Base-by-base conservation (phyloP, 257 asterid species). In the Thymus mandschuricus region DNA sequence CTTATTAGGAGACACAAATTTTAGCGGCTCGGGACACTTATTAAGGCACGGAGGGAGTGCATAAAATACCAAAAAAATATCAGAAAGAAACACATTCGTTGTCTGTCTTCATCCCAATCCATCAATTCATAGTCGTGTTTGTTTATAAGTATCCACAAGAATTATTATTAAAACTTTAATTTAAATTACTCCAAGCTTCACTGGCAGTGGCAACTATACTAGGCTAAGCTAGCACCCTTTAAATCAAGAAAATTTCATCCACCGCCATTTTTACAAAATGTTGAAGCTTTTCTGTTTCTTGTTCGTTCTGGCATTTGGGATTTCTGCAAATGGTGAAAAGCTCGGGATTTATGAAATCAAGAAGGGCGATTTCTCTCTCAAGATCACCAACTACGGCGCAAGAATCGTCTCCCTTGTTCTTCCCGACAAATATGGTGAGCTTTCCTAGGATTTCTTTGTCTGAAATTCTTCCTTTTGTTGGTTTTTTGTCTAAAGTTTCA, bases 301-400 rank as follows among this genome's bases (percentile, higher is more conserved):
- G 29, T 71, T 81, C 34, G 30, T 75, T 62, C 60, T 79, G 49
- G 80, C 67, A 2, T 43, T 71, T 59, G 83, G 71, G 60, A 31
- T 46, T 59, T 40, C 6, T 3, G 79, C 58, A 41, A 64, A 69
- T 70, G 81, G 80, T n/a, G 74, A 77, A 1, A 61, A 60, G 30
- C 68, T 77, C 3, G 78, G 76, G 64, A 68, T 84, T 15, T 90
- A 83, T 48, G 90, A 85, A 76, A 75, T 90, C 61, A 76, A 82
- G 81, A 81, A 64, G 41, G 92, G 86, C 33, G 83, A 86, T 77
- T 87, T 91, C 81, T 69, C 81, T 31, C 28, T 93, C 2, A 91
- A 85, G 71, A 81, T 93, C 52, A 88, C 97, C 0, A 84, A 93
- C 63, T 91, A 72, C 71, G 98, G 98, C 46, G 97, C 98, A 44